phyloP scores from a whole-genome alignment of 768 basidiomycete species.

The Leccinum ochraceum region DNA sequence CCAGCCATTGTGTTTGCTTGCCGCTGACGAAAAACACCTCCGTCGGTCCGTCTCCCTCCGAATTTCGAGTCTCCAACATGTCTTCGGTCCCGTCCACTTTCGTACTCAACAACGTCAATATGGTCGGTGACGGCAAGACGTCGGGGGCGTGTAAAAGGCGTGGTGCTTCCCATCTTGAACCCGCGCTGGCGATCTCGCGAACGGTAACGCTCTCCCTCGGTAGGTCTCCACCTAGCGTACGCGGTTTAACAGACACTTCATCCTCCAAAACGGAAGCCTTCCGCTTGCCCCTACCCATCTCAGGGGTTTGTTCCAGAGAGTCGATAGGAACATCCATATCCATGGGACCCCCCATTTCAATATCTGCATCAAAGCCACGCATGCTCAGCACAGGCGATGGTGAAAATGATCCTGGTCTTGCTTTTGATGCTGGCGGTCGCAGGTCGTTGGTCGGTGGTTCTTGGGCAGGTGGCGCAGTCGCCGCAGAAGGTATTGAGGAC shows the following conservation, averaged over 20 bases:
- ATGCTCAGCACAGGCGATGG: slow-evolving; percentile 52
- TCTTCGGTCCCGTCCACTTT: slow-evolving; percentile 69
- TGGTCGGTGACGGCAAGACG: slow-evolving; percentile 47
- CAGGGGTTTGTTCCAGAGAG: slow-evolving; percentile 47
- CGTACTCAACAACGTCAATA: slow-evolving; percentile 60
- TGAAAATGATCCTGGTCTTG: slow-evolving; percentile 27
- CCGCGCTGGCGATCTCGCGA: slow-evolving; percentile 49
- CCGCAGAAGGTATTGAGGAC: slow-evolving; percentile 39
- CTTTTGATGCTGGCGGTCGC: slow-evolving; percentile 28
- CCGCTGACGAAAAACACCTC: slow-evolving; percentile 67
- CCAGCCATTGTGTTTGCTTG: slow-evolving; percentile 83
- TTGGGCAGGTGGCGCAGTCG: slow-evolving; percentile 17
- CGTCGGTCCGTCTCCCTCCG: slow-evolving; percentile 59
- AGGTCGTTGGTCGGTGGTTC: slow-evolving; percentile 15
- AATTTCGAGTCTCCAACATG: slow-evolving; percentile 77
- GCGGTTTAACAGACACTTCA: slow-evolving; percentile 37
- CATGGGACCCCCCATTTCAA: slow-evolving; percentile 44
- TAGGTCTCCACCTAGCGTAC: slow-evolving; percentile 73
- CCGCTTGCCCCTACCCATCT: slow-evolving; percentile 48
- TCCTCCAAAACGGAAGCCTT: slow-evolving; percentile 49
- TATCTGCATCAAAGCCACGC: slow-evolving; percentile 46
- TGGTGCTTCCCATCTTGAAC: slow-evolving; percentile 18
- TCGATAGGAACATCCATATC: slow-evolving; percentile 60
- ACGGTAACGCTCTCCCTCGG: slow-evolving; percentile 49
- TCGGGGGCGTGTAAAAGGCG: slow-evolving; percentile 24